Conservation (phyloP, 805 yeast genomes). For the Yarrowia osloensis region DNA sequence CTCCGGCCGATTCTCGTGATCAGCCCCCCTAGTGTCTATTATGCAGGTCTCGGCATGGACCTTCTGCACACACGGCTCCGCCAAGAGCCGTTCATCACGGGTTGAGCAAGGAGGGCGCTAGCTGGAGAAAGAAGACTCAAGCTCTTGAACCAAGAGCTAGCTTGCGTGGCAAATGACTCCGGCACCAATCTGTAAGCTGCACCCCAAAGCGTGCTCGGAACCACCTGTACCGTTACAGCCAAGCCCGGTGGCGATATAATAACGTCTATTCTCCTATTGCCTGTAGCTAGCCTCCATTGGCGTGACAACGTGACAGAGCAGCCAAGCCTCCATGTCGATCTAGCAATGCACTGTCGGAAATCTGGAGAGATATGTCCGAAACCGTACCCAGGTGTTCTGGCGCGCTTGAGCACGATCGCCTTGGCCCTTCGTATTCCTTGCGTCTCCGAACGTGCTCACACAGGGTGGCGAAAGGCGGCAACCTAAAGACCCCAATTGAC, state of each 20-base stretch:
- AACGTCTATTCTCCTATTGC: background rate
- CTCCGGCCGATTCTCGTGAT: constrained; percentile 6
- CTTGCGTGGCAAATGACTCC: background rate
- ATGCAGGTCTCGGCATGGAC: background rate
- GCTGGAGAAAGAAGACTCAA: too few species aligned
- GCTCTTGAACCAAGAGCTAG: too few species aligned
- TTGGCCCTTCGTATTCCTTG: background rate
- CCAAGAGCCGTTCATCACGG: constrained; percentile 5
- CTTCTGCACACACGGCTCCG: background rate
- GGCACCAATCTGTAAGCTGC: too few species aligned
- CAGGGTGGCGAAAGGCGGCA: constrained; percentile 1
- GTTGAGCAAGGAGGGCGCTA: background rate
- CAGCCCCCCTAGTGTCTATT: background rate
- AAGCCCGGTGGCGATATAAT: constrained; percentile 6
- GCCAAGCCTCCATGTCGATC: background rate
- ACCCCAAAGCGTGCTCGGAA: background rate
- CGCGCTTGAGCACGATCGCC: background rate
- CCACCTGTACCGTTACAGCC: background rate
- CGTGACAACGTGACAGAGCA: background rate
- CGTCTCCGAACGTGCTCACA: background rate
- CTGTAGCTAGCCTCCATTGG: background rate
- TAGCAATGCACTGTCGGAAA: constrained; percentile 10
- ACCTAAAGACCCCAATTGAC: background rate
- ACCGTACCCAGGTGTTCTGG: background rate
- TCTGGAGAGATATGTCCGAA: background rate